phyloP scores from a whole-genome alignment of 345 rosid species.

The Theobroma cacao region DNA sequence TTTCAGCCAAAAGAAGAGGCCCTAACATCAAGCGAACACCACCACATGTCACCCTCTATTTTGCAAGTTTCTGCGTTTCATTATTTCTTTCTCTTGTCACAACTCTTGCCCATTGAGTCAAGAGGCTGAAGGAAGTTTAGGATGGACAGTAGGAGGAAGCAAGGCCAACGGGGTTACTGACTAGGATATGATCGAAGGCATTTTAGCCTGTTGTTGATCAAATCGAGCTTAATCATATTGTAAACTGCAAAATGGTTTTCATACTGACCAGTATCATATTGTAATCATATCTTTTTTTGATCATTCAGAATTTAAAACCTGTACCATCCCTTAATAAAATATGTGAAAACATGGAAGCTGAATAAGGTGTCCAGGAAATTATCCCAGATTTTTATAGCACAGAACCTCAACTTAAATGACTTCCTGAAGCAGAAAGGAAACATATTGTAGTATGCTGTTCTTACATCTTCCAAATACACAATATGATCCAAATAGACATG shows the following conservation, averaged over 20 bases:
- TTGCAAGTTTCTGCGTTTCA: neutral
- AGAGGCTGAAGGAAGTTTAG: neutral
- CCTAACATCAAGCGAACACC: slow-evolving; percentile 13
- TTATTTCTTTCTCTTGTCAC: neutral
- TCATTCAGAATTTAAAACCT: neutral
- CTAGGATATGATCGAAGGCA: neutral
- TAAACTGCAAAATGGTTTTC: neutral
- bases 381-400: neutral
- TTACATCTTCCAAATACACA: slow-evolving; percentile 1
- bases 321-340: neutral
- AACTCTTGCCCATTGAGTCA: neutral
- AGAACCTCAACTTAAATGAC: neutral
- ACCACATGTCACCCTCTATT: slow-evolving; percentile 18
- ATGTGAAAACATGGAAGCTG: neutral
- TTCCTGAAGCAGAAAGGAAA: neutral
- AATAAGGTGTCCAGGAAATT: neutral
- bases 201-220: neutral
- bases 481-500: neutral
- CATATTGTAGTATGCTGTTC: neutral
- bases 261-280: too few species aligned
- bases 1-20: slow-evolving; percentile 19
- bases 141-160: neutral
- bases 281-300: neutral
- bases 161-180: neutral
- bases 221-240: neutral